Evolutionary conservation across 2,329 filamentous ascomycete genomes (phyloP).

Genomic region (Colletotrichum limetticola): DNA sequence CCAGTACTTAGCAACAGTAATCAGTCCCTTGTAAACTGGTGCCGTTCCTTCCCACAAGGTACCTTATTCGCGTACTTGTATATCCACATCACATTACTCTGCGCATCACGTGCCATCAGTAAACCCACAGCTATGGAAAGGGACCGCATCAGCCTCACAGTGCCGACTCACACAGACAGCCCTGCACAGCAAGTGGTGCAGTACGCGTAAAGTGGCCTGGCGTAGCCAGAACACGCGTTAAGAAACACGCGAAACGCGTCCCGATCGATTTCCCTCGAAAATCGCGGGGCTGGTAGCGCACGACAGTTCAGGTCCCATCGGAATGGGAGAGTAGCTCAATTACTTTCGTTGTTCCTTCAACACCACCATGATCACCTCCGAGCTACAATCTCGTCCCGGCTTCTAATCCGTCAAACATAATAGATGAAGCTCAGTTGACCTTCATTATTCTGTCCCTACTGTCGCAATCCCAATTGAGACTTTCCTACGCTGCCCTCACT

Average conservation of each 20-base stretch:
- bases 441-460: neutral
- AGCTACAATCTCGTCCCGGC: neutral
- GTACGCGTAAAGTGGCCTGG: neutral
- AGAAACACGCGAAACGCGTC: neutral
- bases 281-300: slow-evolving; percentile 2
- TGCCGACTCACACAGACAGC: neutral
- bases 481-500: neutral
- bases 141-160: neutral
- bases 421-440: neutral
- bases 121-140: neutral
- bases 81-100: too few relatives aligned
- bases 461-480: neutral
- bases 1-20: neutral
- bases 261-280: neutral
- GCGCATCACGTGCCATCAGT: too few relatives aligned
- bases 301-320: neutral
- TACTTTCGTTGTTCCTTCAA: neutral
- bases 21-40: neutral
- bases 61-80: neutral
- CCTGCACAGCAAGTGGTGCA: neutral
- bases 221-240: neutral
- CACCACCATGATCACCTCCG: neutral
- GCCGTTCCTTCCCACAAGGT: neutral
- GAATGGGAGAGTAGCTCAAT: neutral
- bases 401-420: neutral